Conservation (phyloP, 768 basidiomycete species). For the Mycena latifolia region DNA sequence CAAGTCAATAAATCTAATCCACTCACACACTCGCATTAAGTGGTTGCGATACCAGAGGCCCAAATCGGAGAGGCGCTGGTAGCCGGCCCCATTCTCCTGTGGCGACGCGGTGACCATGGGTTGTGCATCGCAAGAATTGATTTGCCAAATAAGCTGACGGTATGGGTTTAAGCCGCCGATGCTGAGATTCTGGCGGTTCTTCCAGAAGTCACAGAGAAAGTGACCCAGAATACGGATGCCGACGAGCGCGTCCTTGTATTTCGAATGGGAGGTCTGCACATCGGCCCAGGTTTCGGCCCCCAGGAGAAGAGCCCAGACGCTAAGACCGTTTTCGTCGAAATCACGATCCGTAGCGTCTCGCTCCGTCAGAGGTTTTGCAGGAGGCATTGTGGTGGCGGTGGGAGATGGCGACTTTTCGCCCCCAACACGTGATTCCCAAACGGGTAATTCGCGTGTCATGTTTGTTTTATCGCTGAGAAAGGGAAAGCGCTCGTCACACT, state of each 20-base stretch:
- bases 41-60: not conserved
- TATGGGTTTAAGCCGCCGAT: not conserved
- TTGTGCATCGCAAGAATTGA: not conserved
- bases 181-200: not conserved
- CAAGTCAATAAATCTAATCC: too few species aligned
- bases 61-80: not conserved
- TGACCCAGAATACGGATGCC: not conserved
- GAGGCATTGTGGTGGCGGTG: not conserved
- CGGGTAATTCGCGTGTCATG: too few species aligned
- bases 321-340: not conserved
- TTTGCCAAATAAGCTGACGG: not conserved
- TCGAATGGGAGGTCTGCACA: not conserved
- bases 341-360: not conserved
- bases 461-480: too few species aligned
- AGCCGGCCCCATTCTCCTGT: not conserved
- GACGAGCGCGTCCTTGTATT: not conserved
- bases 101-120: not conserved
- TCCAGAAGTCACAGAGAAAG: constrained; percentile 1
- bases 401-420: too few species aligned
- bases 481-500: too few species aligned
- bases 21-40: not conserved
- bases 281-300: not conserved
- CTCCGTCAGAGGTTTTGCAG: not conserved
- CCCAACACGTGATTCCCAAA: too few species aligned
- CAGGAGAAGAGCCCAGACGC: constrained; percentile 2